Evolutionary conservation across 2,329 filamentous ascomycete genomes (phyloP), one percentile per base, ranked within the genome.

Genomic region (Alternaria consortialis): DNA sequence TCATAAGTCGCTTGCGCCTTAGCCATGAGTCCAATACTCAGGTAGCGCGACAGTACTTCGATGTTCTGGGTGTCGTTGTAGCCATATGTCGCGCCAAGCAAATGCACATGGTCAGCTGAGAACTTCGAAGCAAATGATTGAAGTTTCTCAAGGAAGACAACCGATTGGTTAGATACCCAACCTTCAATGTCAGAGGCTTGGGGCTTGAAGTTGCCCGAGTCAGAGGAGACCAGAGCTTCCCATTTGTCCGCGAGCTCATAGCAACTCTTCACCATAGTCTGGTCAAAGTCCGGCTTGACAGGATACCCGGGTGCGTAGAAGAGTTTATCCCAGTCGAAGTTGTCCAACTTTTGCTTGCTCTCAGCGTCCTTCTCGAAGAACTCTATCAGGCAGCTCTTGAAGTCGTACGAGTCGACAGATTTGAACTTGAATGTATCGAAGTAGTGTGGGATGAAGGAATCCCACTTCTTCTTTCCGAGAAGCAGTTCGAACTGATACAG

Each of bases 381-480:
- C 65, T 91, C 87, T 36, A 97, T 77, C 53, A 97, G 89, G 1
- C 92, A 96, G 51, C 90, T 84, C 77, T 94, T 97, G 86, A 99
- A 99, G 74, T 98, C 92, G 71, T 91, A 97, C 2, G 92, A 96
- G 80, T 97, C 93, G 7, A 99, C 85, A 2, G 93, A 97, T 79
- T 93, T 94, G 74, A 87, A 87, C 58, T 91, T 89, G 87, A 91
- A 98, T 39, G 87, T 92, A 31, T 86, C 88, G 78, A 98, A 98
- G 82, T 98, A 97, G 80, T 97, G 89, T 15, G 94, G 93, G 74
- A 98, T 97, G 80, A 98, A 99, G 70, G 89, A 91, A 84, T 98
- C 92, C 82, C 95, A 99, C 76, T 91, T 91, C n/a, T 90, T 85
- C 62, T 91, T 90, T 36, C 93, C 92, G 4, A 98, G 86, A 1